These are phyloP conservation scores for Lepiota venenata DNA, from an alignment of 768 basidiomycete species.

Conservation along the genomic window DNA sequence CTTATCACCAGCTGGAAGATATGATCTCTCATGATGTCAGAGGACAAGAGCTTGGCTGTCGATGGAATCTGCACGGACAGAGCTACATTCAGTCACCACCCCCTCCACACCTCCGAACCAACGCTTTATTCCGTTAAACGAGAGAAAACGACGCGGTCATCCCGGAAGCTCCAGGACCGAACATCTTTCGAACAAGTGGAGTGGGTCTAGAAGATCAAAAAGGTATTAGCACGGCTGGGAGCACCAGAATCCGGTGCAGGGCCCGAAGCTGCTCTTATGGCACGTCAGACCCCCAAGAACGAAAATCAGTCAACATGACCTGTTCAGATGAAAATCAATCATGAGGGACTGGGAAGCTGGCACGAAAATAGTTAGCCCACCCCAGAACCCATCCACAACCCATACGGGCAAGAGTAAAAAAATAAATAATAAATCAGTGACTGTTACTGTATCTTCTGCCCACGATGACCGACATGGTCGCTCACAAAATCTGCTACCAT, in stretches of 20 bases:
- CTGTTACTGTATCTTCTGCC: too few relatives aligned
- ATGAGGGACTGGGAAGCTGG: not conserved
- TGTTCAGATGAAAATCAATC: not conserved
- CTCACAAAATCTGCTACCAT: too few relatives aligned
- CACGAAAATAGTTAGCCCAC: not conserved
- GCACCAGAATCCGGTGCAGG: not conserved
- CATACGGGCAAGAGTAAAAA: too few relatives aligned
- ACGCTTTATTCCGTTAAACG: too few relatives aligned
- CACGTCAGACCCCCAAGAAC: not conserved
- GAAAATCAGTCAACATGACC: not conserved
- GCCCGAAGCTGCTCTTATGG: not conserved
- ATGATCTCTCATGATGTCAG: conserved; percentile 7
- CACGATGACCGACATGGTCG: too few relatives aligned
- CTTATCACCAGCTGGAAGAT: not conserved
- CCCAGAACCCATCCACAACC: not conserved
- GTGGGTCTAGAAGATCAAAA: too few relatives aligned
- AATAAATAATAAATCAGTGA: too few relatives aligned
- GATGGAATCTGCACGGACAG: conserved; percentile 3
- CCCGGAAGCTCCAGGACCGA: not conserved
- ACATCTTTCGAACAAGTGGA: too few relatives aligned
- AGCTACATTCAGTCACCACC: too few relatives aligned
- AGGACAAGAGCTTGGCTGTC: not conserved
- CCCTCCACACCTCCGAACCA: too few relatives aligned
- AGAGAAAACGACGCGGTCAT: not conserved
- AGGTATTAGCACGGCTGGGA: too few relatives aligned